Evolutionary conservation across 495 filamentous ascomycete genomes (phyloP).

Genomic region (Penicillium psychrofluorescens): DNA sequence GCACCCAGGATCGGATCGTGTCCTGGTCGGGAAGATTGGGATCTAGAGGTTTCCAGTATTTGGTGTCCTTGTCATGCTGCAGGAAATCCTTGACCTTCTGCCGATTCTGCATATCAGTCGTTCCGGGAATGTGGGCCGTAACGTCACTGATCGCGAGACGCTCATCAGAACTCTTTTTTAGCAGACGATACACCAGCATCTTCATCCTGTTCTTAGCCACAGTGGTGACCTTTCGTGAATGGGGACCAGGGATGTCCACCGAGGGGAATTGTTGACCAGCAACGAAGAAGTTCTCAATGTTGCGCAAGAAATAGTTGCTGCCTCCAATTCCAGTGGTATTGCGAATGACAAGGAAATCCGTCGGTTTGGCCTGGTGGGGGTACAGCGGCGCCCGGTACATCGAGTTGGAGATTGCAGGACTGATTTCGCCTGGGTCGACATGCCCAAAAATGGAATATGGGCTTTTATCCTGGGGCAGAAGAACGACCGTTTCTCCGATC

Average conservation of each 20-base stretch:
- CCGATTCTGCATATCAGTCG: slow-evolving; percentile 87
- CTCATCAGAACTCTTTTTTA: slow-evolving; percentile 63
- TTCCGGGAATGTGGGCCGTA: slow-evolving; percentile 80
- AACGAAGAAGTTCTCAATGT: slow-evolving; percentile 80
- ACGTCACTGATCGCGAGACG: slow-evolving; percentile 70
- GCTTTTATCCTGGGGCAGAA: slow-evolving; percentile 88
- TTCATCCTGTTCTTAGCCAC: slow-evolving; percentile 91
- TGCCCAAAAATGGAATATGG: slow-evolving; percentile 93
- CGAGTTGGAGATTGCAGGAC: slow-evolving; percentile 83
- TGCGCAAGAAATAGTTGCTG: slow-evolving; percentile 70
- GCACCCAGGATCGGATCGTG: slow-evolving; percentile 75
- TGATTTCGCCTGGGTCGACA: slow-evolving; percentile 80
- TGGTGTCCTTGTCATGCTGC: slow-evolving; percentile 71
- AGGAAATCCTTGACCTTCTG: slow-evolving; percentile 98
- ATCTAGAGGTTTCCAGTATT: slow-evolving; percentile 80
- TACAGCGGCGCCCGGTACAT: slow-evolving; percentile 96
- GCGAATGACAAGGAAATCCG: slow-evolving; percentile 82
- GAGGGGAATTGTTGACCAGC: slow-evolving; percentile 91
- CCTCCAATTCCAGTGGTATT: slow-evolving; percentile 68
- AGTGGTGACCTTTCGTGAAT: slow-evolving; percentile 90
- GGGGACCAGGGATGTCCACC: slow-evolving; percentile 84
- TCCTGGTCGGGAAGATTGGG: slow-evolving; percentile 62
- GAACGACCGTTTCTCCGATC: slow-evolving; percentile 76
- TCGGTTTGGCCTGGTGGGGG: slow-evolving; percentile 67
- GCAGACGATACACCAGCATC: slow-evolving; percentile 84